Conservation (phyloP, 805 yeast genomes). For the Barnettozyma salicaria region DNA sequence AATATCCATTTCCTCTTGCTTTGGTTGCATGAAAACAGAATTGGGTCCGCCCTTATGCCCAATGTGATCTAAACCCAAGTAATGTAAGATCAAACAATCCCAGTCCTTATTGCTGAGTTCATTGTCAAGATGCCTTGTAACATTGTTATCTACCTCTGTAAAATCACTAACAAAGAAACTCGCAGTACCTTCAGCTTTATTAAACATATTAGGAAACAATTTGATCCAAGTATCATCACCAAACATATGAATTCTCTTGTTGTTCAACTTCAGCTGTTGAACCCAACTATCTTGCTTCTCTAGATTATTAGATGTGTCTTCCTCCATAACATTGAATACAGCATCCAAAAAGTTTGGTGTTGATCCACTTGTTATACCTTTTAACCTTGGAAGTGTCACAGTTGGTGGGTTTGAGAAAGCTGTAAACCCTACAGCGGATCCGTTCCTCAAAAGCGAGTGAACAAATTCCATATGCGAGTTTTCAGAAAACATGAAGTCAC, state of each 20-base stretch:
- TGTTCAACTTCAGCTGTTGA: slow-evolving; percentile 45
- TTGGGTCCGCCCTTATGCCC: slow-evolving; percentile 96
- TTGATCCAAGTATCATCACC: slow-evolving; percentile 99
- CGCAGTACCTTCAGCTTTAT: slow-evolving; percentile 74
- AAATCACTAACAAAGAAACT: slow-evolving; percentile 94
- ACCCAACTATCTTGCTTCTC: slow-evolving; percentile 85
- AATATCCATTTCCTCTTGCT: slow-evolving; percentile 81
- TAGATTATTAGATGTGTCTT: slow-evolving; percentile 62
- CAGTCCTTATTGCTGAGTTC: slow-evolving; percentile 51
- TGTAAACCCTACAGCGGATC: slow-evolving; percentile 80
- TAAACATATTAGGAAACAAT: slow-evolving; percentile 70
- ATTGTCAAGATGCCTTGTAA: slow-evolving; percentile 72
- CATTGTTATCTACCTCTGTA: slow-evolving; percentile 89
- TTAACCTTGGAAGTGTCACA: slow-evolving; percentile 88
- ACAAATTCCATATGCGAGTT: slow-evolving; percentile 60
- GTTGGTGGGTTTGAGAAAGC: slow-evolving; percentile 95
- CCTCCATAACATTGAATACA: slow-evolving; percentile 87
- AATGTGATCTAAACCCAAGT: slow-evolving; percentile 91
- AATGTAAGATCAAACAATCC: slow-evolving; percentile 87
- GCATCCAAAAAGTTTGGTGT: slow-evolving; percentile 94
- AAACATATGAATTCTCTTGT: slow-evolving; percentile 60
- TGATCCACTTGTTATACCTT: slow-evolving; percentile 91
- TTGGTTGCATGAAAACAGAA: slow-evolving; percentile 72
- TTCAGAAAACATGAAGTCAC: slow-evolving; percentile 74
- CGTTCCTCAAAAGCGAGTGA: slow-evolving; percentile 57